phyloP scores from a whole-genome alignment of 2,329 filamentous ascomycete genomes.

The Venturiaceae sp. region DNA sequence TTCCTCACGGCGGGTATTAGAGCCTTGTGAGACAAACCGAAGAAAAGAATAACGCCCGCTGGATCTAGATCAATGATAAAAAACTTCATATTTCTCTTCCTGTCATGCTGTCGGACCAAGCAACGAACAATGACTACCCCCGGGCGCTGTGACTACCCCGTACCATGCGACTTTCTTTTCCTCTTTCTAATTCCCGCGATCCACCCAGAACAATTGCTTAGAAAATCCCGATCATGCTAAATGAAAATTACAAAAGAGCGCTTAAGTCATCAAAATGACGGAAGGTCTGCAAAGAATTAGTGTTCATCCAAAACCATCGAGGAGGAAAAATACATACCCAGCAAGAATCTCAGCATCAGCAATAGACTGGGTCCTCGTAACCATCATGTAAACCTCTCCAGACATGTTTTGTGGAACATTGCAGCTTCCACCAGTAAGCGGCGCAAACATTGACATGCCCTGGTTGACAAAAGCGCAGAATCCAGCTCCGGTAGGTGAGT shows the following conservation, averaged over 20 bases:
- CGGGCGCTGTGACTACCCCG: not conserved
- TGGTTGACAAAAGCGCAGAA: conserved; percentile 62
- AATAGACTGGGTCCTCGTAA: conserved; percentile 45
- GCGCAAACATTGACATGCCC: conserved; percentile 51
- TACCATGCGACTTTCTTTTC: not conserved
- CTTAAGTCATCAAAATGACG: conserved; percentile 9
- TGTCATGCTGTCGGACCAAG: not conserved
- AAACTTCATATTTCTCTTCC: too few relatives aligned
- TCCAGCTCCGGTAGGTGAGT: conserved; percentile 33
- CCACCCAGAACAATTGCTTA: not conserved
- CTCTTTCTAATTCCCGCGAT: not conserved
- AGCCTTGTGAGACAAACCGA: not conserved
- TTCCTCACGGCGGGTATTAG: not conserved
- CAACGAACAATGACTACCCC: not conserved
- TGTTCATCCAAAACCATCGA: not conserved
- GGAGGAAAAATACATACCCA: conserved; percentile 28
- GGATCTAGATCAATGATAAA: not conserved
- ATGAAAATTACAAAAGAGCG: not conserved
- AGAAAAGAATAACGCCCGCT: not conserved
- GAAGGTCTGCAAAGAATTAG: conserved; percentile 7
- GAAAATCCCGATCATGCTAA: not conserved
- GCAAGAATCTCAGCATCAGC: conserved; percentile 55
- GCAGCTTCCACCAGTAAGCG: conserved; percentile 48
- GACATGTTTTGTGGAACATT: conserved; percentile 51
- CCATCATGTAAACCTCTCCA: conserved; percentile 58